These are phyloP conservation scores for Coprinellus aureogranulatus DNA, from an alignment of 768 basidiomycete genomes.

Conservation along the genomic window DNA sequence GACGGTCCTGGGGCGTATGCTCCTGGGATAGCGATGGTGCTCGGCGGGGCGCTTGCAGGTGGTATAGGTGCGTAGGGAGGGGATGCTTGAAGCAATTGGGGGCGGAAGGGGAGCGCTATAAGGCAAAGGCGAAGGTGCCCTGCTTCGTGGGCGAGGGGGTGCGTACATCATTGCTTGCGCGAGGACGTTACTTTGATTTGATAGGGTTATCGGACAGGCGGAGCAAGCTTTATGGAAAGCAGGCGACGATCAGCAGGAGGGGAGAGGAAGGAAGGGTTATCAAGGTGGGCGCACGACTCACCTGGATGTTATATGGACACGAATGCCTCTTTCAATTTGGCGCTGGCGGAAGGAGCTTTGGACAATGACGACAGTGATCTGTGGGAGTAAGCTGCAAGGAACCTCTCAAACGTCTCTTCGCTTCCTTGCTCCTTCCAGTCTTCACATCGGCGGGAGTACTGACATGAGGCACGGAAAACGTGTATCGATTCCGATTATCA, in stretches of 20 bases:
- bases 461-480: neutral
- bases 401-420: neutral
- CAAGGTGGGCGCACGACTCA: neutral
- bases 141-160: slow-evolving; percentile 10
- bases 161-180: slow-evolving; percentile 11
- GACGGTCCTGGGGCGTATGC: no score
- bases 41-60: neutral
- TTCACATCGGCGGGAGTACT: neutral
- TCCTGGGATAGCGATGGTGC: neutral
- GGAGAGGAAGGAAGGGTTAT: neutral
- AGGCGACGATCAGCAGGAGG: neutral
- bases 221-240: neutral
- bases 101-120: neutral
- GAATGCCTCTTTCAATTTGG: neutral
- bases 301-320: neutral
- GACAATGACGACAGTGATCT: neutral
- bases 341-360: neutral
- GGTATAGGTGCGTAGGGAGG: slow-evolving; percentile 19
- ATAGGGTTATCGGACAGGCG: no score
- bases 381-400: neutral
- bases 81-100: neutral
- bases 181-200: neutral
- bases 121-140: slow-evolving; percentile 10
- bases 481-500: neutral
- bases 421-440: neutral